These are phyloP conservation scores for Sergeia podlipaevii DNA, from an alignment of 208 protist genomes.

Conservation along the genomic window DNA sequence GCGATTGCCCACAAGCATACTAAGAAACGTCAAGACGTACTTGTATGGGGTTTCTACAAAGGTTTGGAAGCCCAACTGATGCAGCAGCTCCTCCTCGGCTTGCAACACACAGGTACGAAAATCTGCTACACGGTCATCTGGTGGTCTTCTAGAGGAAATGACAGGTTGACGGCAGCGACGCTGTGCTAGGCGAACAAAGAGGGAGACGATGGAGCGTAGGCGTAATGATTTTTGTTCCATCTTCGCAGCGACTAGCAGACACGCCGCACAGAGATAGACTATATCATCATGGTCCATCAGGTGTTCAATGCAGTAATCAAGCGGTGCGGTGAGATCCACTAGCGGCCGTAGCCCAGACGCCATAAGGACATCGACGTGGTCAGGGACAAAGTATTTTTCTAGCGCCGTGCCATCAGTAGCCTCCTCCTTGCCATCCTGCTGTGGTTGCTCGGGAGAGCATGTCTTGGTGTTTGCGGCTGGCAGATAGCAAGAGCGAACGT, in stretches of 20 bases:
- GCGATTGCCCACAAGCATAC: conserved; percentile 39
- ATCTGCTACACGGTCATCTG: conserved; percentile 41
- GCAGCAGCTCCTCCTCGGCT: conserved; percentile 68
- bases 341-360: conserved; percentile 45
- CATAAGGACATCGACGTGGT: conserved; percentile 28
- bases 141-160: background rate
- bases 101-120: conserved; percentile 67
- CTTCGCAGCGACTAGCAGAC: conserved; percentile 74
- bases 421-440: background rate
- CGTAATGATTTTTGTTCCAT: conserved; percentile 53
- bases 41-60: conserved; percentile 80
- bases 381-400: conserved; percentile 56
- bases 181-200: conserved; percentile 54
- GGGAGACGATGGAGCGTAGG: conserved; percentile 52
- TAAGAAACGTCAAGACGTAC: conserved; percentile 64
- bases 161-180: conserved; percentile 21
- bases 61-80: conserved; percentile 79
- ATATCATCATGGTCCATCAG: conserved; percentile 67
- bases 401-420: conserved; percentile 4
- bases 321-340: conserved; percentile 60
- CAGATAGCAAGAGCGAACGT: conserved; percentile 37
- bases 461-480: background rate
- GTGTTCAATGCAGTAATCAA: conserved; percentile 73
- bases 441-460: conserved; percentile 1
- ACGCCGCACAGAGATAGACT: conserved; percentile 66